Evolutionary conservation across 2,329 filamentous ascomycete species (phyloP), one percentile per base, ranked within the genome.

Genomic region (Diaporthe amygdali): DNA sequence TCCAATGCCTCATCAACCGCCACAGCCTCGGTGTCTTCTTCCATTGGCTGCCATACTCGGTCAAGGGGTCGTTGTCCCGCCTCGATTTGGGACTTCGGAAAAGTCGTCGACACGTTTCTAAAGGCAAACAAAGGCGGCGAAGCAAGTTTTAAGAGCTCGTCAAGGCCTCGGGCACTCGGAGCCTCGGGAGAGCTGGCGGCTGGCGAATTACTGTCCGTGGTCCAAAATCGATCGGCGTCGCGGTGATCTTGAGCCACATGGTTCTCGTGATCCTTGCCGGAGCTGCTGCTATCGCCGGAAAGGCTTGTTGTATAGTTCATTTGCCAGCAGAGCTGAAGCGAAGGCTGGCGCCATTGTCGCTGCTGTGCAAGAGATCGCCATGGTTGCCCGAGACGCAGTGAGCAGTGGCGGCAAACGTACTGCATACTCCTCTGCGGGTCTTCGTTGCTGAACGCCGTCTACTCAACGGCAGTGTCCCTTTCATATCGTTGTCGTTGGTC

Each of bases 321-420:
- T 69, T 41, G 52, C 27, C 61, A 39, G 47, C 41, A 34, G 5
- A 27, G 14, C 4, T 44, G 70, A 30, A 46, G 25, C 41, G 39
- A 30, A 39, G 52, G 44, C 30, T 41, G 54, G 52, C 32, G 64
- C 20, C 39, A 37, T 55, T 27, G 22, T 5, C n/a, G 39, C 17
- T 44, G 63, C 63, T 44, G 66, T 32, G 46, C 32, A 27, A 39
- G 59, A 56, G 37, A 25, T 47, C 56, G 72, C 63, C 70, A 68
- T 72, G 67, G 49, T 68, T 66, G 70, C 63, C 70, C 70, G 67
- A 73, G 70, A 66, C 70, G 70, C 63, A 72, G 68, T 37, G 71
- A 68, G 67, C 66, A 73, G 41, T 56, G 66, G 51, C 64, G 71
- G 69, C 70, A 72, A 67, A 59, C 70, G 72, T 69, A 54, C 69